Conservation (phyloP, 176 grass and related monocot species). For the Eremochloa ophiuroides region DNA sequence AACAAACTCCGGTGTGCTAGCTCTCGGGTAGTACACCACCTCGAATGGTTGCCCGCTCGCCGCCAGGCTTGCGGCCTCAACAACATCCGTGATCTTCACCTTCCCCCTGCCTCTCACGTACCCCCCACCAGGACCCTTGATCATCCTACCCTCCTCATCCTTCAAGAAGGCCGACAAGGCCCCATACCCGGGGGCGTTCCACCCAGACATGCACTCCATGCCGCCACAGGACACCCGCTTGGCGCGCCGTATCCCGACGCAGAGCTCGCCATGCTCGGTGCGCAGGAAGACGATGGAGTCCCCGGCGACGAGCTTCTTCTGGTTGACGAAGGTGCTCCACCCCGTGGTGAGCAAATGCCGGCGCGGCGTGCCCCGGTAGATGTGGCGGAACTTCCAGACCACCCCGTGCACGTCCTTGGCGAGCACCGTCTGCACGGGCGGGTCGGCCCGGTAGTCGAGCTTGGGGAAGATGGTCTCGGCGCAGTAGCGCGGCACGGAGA, state of each 20-base stretch:
- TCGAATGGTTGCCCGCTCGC: slow-evolving; percentile 47
- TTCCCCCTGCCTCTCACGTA: slow-evolving; percentile 42
- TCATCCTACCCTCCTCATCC: slow-evolving; percentile 52
- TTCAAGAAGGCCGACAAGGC: slow-evolving; percentile 43
- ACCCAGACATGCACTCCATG: slow-evolving; percentile 48
- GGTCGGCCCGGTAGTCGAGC: slow-evolving; percentile 53
- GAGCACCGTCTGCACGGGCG: slow-evolving; percentile 52
- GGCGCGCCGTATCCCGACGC: slow-evolving; percentile 53
- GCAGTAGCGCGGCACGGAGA: slow-evolving; percentile 75
- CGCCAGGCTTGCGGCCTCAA: slow-evolving; percentile 38
- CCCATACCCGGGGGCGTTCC: slow-evolving; percentile 53
- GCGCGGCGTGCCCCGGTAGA: slow-evolving; percentile 66
- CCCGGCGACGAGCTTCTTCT: slow-evolving; percentile 64
- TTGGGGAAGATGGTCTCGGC: slow-evolving; percentile 69
- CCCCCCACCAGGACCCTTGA: slow-evolving; percentile 22
- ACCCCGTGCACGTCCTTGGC: slow-evolving; percentile 61
- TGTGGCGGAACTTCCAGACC: slow-evolving; percentile 71
- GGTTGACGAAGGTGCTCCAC: slow-evolving; percentile 70
- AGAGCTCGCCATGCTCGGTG: slow-evolving; percentile 39
- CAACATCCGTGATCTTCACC: slow-evolving; percentile 41
- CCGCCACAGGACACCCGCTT: slow-evolving; percentile 35
- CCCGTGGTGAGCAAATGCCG: slow-evolving; percentile 69
- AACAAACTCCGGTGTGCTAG: slow-evolving; percentile 57
- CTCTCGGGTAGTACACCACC: slow-evolving; percentile 63
- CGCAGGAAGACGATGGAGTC: slow-evolving; percentile 65